Base-by-base conservation (phyloP, 1,139 yeast genomes). In the Sugiyamaella sp. region DNA sequence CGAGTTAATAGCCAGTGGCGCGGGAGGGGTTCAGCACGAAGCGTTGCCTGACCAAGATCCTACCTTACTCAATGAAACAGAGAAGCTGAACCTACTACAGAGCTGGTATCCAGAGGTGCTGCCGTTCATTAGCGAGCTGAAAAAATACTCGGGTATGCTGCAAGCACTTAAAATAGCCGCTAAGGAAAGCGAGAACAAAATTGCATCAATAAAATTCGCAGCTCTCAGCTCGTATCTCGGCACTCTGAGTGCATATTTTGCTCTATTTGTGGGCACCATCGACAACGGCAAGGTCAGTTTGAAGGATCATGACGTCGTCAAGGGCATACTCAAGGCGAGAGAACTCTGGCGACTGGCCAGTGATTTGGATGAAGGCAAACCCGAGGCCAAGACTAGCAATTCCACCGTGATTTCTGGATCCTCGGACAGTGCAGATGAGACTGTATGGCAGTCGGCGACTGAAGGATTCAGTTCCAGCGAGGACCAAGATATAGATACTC, bases 241-340 rank as follows among this genome's bases (percentile, higher is more conserved):
- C 21, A 77, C 93, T 17, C 79, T 89, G 27, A 75, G 86, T 21
- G 80, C 89, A 25, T 90, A 89, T 69, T 84, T 89, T 68, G 88
- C 95, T 8, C 69, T 90, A 38, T 80, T 90, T 60, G 71, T 80
- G 41, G 83, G 82, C 37, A 76, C 80, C 41, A 70, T 85, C 54
- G 74, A 74, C 40, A 75, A 75, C 40, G 81, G 77, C 3, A 86
- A 83, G 51, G 77, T 78, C 6, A 76, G 85, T 27, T 82, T 91
- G 85, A 89, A 87, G 63, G 95, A 88, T 54, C 91, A 86, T 62
- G 88, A 93, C 1, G 86, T 91, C 1, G 90, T 91, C 96, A 91
- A 88, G 64, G 80, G 86, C 29, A 85, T 91, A 43, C 75, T 91
- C 55, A 83, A 86, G 53, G 78, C 93, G 2, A 79, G 95, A 61